Percentiles rank a stretch among this genome's conserved stretches.
These are phyloP conservation scores for Lagerstroemia speciosa DNA, from an alignment of 345 rosid genomes.

Conservation along the genomic window DNA sequence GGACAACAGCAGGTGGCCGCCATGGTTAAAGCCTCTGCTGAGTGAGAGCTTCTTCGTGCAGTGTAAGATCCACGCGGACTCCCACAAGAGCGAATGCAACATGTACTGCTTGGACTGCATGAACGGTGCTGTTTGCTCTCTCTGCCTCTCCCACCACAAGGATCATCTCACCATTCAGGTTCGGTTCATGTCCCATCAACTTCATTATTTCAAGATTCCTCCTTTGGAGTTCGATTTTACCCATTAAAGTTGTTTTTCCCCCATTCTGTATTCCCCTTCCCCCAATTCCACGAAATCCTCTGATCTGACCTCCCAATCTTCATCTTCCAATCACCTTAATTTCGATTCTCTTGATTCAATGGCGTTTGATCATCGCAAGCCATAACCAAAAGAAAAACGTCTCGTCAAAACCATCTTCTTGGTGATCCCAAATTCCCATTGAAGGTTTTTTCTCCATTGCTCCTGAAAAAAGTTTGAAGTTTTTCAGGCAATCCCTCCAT, in stretches of 20 bases:
- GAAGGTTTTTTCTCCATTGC: background rate
- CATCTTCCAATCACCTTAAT: background rate
- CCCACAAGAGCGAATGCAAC: slow-evolving; percentile 93
- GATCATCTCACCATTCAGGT: slow-evolving; percentile 89
- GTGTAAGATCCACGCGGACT: slow-evolving; percentile 74
- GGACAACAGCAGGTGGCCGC: slow-evolving; percentile 63
- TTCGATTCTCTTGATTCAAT: background rate
- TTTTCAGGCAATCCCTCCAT: background rate
- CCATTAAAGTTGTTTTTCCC: background rate
- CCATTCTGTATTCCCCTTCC: background rate
- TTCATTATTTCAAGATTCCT: slow-evolving; percentile 3
- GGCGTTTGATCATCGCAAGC: background rate
- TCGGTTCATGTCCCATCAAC: background rate
- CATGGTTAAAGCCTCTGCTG: slow-evolving; percentile 74
- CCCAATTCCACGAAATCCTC: background rate
- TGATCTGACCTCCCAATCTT: background rate
- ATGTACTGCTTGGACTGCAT: slow-evolving; percentile 95
- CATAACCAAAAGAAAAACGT: background rate
- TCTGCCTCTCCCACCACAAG: slow-evolving; percentile 62
- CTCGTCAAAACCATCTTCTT: background rate
- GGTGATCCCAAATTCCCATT: too few species aligned
- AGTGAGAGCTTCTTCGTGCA: slow-evolving; percentile 77
- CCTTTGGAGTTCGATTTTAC: background rate
- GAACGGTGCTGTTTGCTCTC: slow-evolving; percentile 72
- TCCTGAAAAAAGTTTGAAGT: background rate